Conservation (phyloP, 2,329 filamentous ascomycete genomes). For the Gyromitra esculenta region DNA sequence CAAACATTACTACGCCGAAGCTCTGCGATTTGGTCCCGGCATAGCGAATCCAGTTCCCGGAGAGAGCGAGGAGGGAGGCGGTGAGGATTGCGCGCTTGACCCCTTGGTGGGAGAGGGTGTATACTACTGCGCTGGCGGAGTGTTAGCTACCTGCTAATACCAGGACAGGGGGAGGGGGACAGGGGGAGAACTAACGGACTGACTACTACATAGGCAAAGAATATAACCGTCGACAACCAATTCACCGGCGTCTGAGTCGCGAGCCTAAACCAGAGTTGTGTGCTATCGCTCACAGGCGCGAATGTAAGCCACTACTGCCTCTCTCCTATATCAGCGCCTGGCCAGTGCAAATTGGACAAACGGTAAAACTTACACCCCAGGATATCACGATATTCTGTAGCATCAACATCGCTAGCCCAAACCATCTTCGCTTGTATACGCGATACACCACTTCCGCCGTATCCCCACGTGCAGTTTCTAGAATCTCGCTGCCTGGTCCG, state of each 20-base stretch:
- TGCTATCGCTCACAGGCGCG: conserved; percentile 51
- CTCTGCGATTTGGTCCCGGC: conserved; percentile 70
- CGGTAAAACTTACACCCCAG: conserved; percentile 80
- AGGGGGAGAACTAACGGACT: conserved; percentile 67
- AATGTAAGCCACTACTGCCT: conserved; percentile 53
- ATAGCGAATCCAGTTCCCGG: conserved; percentile 93
- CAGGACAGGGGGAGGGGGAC: neutral
- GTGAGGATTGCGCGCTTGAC: conserved; percentile 80
- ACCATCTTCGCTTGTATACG: conserved; percentile 87
- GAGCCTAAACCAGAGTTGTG: conserved; percentile 68
- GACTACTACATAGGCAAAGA: conserved; percentile 81
- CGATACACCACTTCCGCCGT: conserved; percentile 60
- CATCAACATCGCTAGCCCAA: conserved; percentile 83
- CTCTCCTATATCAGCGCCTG: conserved; percentile 8
- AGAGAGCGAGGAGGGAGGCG: conserved; percentile 76
- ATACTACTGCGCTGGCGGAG: conserved; percentile 69
- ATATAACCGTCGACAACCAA: conserved; percentile 88
- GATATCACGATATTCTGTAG: conserved; percentile 91
- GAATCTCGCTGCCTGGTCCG: neutral
- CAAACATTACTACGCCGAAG: conserved; percentile 84
- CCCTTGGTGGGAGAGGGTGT: conserved; percentile 77
- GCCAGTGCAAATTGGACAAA: neutral
- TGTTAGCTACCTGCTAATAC: conserved; percentile 3
- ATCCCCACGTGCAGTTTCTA: neutral
- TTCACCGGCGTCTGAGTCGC: conserved; percentile 78